A percentile compares a stretch with the other conserved stretches of the same genome.
Evolutionary conservation across 2,329 filamentous ascomycete species (phyloP).

Genomic region (Tolypocladium nubicola): DNA sequence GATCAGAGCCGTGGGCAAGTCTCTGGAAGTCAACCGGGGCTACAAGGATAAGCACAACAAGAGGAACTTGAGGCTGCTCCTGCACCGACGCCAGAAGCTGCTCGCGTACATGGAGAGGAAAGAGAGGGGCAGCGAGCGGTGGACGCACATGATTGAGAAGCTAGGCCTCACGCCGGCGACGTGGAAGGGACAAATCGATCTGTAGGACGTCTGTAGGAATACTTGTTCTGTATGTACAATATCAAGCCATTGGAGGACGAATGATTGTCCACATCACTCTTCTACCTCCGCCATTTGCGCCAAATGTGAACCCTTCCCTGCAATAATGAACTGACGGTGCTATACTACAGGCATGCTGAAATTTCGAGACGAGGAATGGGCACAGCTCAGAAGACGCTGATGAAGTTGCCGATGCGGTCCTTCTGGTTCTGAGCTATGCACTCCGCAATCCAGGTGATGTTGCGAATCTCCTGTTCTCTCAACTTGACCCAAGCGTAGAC

Average conservation of each 20-base stretch:
- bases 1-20: constrained; percentile 70
- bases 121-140: constrained; percentile 84
- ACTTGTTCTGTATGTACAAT: constrained; percentile 40
- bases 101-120: constrained; percentile 78
- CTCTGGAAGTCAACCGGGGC: constrained; percentile 55
- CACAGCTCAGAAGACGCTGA: constrained; percentile 74
- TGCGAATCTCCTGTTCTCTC: constrained; percentile 98
- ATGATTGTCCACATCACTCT: constrained; percentile 8
- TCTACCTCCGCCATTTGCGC: constrained; percentile 18
- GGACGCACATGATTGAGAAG: constrained; percentile 74
- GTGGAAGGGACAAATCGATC: constrained; percentile 76
- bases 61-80: constrained; percentile 73
- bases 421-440: constrained; percentile 99
- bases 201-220: constrained; percentile 29
- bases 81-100: constrained; percentile 83
- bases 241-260: constrained; percentile 22
- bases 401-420: constrained; percentile 97
- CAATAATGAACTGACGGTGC: constrained; percentile 25
- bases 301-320: constrained; percentile 19
- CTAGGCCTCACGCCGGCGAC: constrained; percentile 79
- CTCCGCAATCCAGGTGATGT: constrained; percentile 99
- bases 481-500: constrained; percentile 98
- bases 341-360: constrained; percentile 33
- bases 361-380: constrained; percentile 8
- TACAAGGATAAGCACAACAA: constrained; percentile 91